Evolutionary conservation across 768 basidiomycete genomes (phyloP).

Genomic region (Boletus reticulatus): DNA sequence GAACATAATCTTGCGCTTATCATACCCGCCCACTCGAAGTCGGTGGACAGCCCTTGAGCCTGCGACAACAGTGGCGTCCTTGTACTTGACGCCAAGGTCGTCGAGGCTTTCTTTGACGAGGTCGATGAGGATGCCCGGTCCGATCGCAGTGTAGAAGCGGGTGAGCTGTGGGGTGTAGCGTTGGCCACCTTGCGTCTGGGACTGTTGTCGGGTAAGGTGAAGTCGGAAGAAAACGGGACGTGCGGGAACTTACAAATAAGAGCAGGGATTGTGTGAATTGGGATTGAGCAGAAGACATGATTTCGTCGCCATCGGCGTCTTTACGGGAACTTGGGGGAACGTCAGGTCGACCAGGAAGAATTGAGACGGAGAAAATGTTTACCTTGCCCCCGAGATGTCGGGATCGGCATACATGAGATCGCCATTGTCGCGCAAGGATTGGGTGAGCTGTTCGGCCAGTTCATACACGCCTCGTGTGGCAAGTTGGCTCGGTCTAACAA

Average conservation of each 20-base stretch:
- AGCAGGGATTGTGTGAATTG: constrained; percentile 81
- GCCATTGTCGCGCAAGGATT: constrained; percentile 64
- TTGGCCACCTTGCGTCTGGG: constrained; percentile 75
- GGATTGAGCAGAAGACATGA: constrained; percentile 59
- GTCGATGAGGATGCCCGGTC: constrained; percentile 49
- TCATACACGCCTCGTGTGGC: constrained; percentile 46
- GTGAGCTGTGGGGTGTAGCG: constrained; percentile 76
- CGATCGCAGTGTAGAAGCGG: constrained; percentile 70
- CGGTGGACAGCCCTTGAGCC: constrained; percentile 25
- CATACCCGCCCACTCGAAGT: constrained; percentile 67
- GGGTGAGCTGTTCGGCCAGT: constrained; percentile 70
- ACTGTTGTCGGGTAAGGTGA: constrained; percentile 40
- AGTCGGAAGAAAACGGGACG: background rate
- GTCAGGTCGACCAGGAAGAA: background rate
- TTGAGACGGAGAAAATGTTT: constrained; percentile 9
- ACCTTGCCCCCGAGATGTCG: constrained; percentile 36
- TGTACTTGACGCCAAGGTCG: constrained; percentile 48
- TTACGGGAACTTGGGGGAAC: constrained; percentile 17
- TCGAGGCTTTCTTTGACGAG: constrained; percentile 57
- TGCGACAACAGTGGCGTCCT: constrained; percentile 32
- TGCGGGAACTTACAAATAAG: constrained; percentile 61
- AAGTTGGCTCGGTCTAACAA: constrained; percentile 65
- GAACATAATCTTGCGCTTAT: constrained; percentile 59
- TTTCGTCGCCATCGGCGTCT: constrained; percentile 56
- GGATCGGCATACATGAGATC: constrained; percentile 75